These are phyloP conservation scores for Catharanthus roseus DNA, from an alignment of 257 asterid species.

Conservation along the genomic window DNA sequence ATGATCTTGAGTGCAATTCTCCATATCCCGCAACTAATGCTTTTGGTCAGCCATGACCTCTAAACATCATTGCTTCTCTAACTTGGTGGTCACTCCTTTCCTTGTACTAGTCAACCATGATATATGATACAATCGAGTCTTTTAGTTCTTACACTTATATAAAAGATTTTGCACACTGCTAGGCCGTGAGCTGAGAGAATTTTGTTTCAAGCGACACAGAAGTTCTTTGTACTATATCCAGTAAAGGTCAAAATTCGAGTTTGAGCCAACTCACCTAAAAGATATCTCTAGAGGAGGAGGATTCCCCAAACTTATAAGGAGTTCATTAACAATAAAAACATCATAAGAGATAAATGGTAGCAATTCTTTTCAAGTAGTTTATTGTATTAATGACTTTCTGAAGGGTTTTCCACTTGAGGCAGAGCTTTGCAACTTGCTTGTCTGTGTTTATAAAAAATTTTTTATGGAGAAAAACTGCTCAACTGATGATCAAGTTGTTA, in stretches of 20 bases:
- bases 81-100: background rate
- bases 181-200: no score
- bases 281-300: no score
- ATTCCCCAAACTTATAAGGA: no score
- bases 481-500: background rate
- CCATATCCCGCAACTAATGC: background rate
- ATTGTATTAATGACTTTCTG: background rate
- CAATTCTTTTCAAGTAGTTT: background rate
- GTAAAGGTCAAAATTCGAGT: no score
- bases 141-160: no score
- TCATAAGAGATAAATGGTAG: background rate
- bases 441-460: background rate
- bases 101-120: background rate
- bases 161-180: no score
- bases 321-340: background rate
- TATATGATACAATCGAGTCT: background rate
- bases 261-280: no score
- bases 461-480: background rate
- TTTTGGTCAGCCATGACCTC: background rate
- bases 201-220: no score
- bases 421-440: background rate
- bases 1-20: constrained; percentile 1
- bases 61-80: background rate
- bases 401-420: background rate
- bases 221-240: no score